Percentiles rank a stretch among this genome's conserved stretches.
phyloP scores from a whole-genome alignment of 1,284 basidiomycete species.

The Ganoderma lucidum region DNA sequence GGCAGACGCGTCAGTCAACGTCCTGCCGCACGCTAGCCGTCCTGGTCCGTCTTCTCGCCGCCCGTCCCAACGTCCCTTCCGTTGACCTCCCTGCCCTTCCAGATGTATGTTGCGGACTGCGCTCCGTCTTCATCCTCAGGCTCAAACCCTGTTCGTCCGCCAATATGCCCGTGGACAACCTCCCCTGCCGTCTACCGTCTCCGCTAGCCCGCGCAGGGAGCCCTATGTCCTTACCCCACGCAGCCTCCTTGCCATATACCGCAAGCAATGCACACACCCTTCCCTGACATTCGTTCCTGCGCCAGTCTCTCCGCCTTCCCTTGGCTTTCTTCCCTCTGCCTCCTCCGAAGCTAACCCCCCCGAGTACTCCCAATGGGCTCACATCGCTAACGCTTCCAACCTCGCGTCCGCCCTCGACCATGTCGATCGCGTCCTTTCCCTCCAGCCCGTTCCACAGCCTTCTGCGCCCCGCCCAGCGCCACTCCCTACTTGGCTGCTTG shows the following conservation, averaged over 20 bases:
- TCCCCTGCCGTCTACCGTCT: not conserved
- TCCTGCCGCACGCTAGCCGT: not conserved
- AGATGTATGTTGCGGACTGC: constrained; percentile 37
- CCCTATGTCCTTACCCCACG: not conserved
- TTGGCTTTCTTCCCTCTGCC: not conserved
- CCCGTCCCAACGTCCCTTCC: not conserved
- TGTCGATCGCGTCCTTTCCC: constrained; percentile 15
- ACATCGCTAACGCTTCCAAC: constrained; percentile 15
- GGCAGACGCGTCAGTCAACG: not conserved
- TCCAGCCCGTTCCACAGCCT: not conserved
- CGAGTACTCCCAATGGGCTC: constrained; percentile 26
- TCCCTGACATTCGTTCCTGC: constrained; percentile 6
- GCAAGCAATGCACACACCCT: constrained; percentile 8
- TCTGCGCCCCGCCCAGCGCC: constrained; percentile 20
- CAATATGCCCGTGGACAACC: not conserved
- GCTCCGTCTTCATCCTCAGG: constrained; percentile 13
- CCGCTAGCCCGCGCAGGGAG: constrained; percentile 3
- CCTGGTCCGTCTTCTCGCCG: not conserved
- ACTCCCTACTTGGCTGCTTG: constrained; percentile 58
- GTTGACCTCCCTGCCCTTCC: not conserved
- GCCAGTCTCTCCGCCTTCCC: not conserved
- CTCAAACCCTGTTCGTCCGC: constrained; percentile 1
- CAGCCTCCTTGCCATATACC: constrained; percentile 16
- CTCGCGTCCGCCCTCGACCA: constrained; percentile 20
- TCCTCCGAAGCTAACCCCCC: not conserved